Conservation (phyloP, 2,329 filamentous ascomycete species). For the Sclerotinia trifoliorum region DNA sequence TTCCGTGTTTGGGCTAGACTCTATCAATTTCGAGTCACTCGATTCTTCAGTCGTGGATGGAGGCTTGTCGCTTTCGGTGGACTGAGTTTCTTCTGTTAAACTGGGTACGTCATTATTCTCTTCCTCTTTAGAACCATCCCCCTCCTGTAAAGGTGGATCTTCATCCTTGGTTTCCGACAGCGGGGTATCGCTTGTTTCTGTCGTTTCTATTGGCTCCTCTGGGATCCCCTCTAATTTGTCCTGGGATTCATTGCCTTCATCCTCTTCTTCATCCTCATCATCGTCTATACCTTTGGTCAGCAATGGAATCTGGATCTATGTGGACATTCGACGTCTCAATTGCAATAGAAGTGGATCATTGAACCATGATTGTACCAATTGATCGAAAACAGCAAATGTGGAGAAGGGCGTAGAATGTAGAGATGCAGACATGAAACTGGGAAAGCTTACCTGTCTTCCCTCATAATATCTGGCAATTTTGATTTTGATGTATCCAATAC, state of each 20-base stretch:
- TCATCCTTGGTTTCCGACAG: constrained; percentile 2
- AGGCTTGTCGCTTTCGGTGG: not conserved
- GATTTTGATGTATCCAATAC: constrained; percentile 27
- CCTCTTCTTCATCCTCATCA: constrained; percentile 4
- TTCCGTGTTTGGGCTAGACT: not conserved
- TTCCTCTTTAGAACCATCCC: not conserved
- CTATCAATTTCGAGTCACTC: constrained; percentile 7
- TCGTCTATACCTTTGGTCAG: constrained; percentile 9
- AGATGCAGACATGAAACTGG: constrained; percentile 8
- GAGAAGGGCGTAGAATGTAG: not conserved
- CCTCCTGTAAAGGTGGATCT: not conserved
- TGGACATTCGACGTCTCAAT: constrained; percentile 5
- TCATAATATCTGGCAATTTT: constrained; percentile 23
- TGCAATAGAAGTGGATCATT: not conserved
- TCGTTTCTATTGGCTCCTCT: constrained; percentile 15
- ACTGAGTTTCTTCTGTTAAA: not conserved
- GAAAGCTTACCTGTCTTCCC: constrained; percentile 18
- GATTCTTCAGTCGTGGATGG: not conserved
- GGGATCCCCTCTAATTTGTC: constrained; percentile 10
- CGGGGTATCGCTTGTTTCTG: constrained; percentile 19
- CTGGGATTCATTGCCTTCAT: constrained; percentile 10
- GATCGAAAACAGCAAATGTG: constrained; percentile 7
- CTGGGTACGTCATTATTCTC: not conserved
- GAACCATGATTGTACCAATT: not conserved
- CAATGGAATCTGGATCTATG: not conserved